These are phyloP conservation scores for Auricularia heimuer DNA, from an alignment of 768 basidiomycete genomes.

Conservation along the genomic window DNA sequence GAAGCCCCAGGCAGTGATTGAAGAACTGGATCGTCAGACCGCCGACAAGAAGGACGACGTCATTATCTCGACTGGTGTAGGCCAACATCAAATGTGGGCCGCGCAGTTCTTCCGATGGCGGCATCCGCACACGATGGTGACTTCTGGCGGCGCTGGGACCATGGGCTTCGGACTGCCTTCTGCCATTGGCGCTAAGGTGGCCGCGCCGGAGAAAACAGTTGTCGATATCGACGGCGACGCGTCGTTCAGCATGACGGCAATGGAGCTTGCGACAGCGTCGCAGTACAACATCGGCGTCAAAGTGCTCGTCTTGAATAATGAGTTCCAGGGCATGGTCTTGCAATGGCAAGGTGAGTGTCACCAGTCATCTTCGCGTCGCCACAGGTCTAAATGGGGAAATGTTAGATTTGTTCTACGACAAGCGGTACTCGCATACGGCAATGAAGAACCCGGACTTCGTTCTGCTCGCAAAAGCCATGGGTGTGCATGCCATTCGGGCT, in stretches of 20 bases:
- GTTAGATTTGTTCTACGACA: constrained; percentile 87
- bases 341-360: constrained; percentile 86
- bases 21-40: constrained; percentile 81
- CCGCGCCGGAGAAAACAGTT: constrained; percentile 85
- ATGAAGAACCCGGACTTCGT: constrained; percentile 98
- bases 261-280: constrained; percentile 93
- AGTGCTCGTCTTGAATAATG: constrained; percentile 86
- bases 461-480: constrained; percentile 81
- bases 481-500: constrained; percentile 82
- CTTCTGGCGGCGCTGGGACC: constrained; percentile 94
- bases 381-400: background rate
- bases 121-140: constrained; percentile 77
- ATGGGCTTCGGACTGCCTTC: constrained; percentile 98
- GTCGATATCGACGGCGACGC: constrained; percentile 97
- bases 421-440: constrained; percentile 89
- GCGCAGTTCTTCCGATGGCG: constrained; percentile 91
- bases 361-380: background rate
- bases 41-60: constrained; percentile 75
- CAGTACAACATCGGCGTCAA: constrained; percentile 93
- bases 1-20: constrained; percentile 96
- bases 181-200: constrained; percentile 95
- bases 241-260: constrained; percentile 98
- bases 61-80: constrained; percentile 87
- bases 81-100: constrained; percentile 99
- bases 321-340: constrained; percentile 98